Conservation (phyloP, 2,329 filamentous ascomycete genomes). For the Aureobasidium zeae region DNA sequence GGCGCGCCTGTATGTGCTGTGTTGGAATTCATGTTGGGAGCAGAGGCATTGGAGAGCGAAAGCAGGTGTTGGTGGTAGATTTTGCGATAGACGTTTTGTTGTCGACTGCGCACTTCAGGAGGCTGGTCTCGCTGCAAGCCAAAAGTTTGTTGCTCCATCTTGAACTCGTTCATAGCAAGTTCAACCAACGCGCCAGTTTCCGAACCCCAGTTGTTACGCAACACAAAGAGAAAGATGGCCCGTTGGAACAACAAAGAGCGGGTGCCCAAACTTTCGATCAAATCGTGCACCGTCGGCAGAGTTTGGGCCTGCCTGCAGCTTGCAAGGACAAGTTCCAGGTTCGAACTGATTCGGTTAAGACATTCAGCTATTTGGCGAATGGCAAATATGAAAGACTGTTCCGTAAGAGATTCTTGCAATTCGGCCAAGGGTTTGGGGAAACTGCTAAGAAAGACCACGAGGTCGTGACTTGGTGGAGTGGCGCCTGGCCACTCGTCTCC, state of each 20-base stretch:
- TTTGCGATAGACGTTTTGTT: background rate
- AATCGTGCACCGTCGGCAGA: slow-evolving; percentile 9
- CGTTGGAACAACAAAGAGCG: slow-evolving; percentile 5
- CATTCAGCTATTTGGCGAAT: background rate
- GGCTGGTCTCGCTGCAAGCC: background rate
- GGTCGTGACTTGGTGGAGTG: background rate
- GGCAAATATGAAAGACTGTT: background rate
- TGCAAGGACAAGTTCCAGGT: background rate
- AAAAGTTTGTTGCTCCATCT: slow-evolving; percentile 2
- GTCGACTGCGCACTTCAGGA: background rate
- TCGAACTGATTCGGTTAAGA: background rate
- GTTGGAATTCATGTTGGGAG: background rate
- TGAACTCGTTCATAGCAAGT: slow-evolving; percentile 3
- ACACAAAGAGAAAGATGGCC: slow-evolving; percentile 2
- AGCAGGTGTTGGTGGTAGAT: slow-evolving; percentile 1
- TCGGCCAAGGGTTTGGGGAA: slow-evolving; percentile 4
- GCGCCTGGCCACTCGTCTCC: background rate
- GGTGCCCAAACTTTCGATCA: background rate
- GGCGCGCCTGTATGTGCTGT: background rate
- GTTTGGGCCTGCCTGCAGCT: background rate
- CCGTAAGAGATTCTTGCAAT: background rate
- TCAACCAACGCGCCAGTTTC: slow-evolving; percentile 2
- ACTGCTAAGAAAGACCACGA: slow-evolving; percentile 1
- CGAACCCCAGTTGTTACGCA: slow-evolving; percentile 5
- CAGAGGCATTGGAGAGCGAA: background rate